phyloP scores from a whole-genome alignment of 176 grass and related monocot genomes.

The Carex littledalei region DNA sequence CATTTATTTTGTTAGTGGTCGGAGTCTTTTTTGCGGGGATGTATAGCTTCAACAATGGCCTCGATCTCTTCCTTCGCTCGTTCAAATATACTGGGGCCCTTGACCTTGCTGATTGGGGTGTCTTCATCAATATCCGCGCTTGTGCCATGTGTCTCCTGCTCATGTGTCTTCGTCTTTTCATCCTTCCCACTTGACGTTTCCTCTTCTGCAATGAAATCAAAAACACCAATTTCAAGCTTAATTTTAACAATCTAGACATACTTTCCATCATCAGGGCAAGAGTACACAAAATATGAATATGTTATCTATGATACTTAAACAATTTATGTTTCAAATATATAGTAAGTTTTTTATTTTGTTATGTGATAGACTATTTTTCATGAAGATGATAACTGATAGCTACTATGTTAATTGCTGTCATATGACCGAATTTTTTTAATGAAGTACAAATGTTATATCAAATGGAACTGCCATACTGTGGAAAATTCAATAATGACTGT shows the following conservation, averaged over 20 bases:
- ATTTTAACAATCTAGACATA: neutral
- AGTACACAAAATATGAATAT: neutral
- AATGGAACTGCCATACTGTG: neutral
- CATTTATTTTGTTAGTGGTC: neutral
- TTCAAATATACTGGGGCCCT: conserved; percentile 67
- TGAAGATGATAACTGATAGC: neutral
- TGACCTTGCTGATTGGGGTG: conserved; percentile 47
- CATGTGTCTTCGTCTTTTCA: conserved; percentile 22
- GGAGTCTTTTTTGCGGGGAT: conserved; percentile 39
- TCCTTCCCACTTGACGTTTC: conserved; percentile 14
- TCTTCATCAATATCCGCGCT: conserved; percentile 49
- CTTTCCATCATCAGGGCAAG: neutral
- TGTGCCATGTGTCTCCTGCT: conserved; percentile 63
- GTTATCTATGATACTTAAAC: neutral
- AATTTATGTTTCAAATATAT: neutral
- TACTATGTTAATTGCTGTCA: neutral
- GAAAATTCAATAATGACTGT: neutral
- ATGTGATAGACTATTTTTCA: neutral
- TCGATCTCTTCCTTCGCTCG: conserved; percentile 78
- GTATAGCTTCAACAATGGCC: conserved; percentile 56
- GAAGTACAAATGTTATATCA: neutral
- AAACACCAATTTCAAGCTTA: neutral
- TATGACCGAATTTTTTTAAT: too few species aligned
- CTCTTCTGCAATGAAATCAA: conserved; percentile 3
- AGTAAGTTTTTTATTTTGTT: neutral